phyloP scores from a whole-genome alignment of 1,284 basidiomycete genomes.

The Melampsora abietis-canadensis region DNA sequence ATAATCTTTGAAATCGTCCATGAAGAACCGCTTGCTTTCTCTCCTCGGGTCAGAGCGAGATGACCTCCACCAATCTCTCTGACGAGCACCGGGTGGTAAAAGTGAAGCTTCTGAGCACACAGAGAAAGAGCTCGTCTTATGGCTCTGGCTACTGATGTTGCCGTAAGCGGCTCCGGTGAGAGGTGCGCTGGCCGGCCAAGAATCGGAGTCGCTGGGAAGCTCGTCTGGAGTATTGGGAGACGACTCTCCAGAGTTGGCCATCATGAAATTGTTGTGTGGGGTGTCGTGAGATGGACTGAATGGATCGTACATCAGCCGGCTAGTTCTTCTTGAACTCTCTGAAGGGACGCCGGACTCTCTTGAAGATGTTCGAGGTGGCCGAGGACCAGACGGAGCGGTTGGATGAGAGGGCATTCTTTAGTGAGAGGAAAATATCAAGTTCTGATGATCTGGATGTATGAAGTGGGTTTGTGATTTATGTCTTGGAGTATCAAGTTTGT shows the following conservation, averaged over 20 bases:
- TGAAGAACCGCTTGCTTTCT: conserved; percentile 21
- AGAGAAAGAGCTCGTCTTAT: background rate
- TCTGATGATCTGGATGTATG: too few species aligned
- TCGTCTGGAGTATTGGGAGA: background rate
- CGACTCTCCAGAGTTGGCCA: background rate
- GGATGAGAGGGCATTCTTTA: background rate
- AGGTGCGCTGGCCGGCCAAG: conserved; percentile 1
- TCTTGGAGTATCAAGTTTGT: too few species aligned
- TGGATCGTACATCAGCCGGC: background rate
- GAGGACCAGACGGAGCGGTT: background rate
- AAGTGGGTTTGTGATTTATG: too few species aligned
- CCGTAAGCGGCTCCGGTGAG: background rate
- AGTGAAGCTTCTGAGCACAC: background rate
- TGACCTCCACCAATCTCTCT: conserved; percentile 10
- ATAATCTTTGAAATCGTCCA: conserved; percentile 34
- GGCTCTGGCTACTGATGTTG: background rate
- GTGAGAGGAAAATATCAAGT: too few species aligned
- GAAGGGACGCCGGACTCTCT: background rate
- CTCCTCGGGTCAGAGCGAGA: conserved; percentile 15
- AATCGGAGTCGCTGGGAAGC: background rate
- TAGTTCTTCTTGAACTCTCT: background rate
- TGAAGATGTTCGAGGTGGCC: background rate
- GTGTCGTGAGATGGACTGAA: background rate
- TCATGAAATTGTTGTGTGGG: background rate
- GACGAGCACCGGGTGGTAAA: background rate